Base-by-base conservation (phyloP, 2,329 filamentous ascomycete species). In the Alternaria tenuissima region DNA sequence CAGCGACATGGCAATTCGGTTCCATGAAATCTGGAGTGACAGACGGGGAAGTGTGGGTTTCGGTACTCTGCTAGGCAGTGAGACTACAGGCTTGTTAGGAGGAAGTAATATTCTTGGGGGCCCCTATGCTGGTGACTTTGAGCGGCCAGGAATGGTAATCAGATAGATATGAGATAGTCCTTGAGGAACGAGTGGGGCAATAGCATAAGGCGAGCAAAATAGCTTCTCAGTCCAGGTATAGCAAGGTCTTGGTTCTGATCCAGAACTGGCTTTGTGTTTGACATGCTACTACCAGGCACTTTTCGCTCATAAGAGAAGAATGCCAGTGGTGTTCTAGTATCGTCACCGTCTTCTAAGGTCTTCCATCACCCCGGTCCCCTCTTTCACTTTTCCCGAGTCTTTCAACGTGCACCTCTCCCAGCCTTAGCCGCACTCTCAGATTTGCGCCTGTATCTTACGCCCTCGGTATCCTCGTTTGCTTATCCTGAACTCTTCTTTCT, bases 11-110 rank as follows among this genome's bases (percentile, higher is more conserved):
- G 96, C 88, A 69, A 91, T 98, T 78, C 95, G 95, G 75, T 98
- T 98, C 72, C 93, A 98, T 77, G 94, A 98, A 80, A 88, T 99
- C 11, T 98, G 94, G 95, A 85, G 86, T n/a, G 86, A 87, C 67
- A 89, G 61, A 42, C 55, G 55, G 9, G 61, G 63, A 5, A 59
- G 56, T 52, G 86, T 71, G 86, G 83, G 20, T 78, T 82, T 22
- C 77, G 82, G 52, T 82, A 82, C 81, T 42, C 88, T 91, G 3
- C 81, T 65, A 42, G 62, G 64, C 6, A 61, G 44, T 61, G 65
- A 64, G 16, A 48, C 56, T 11, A 42, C 63, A 36, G 81, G 81
- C 2, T 59, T 92, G 63, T 81, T 97, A 24, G 92, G 91, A 12
- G 91, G 93, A 5, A 96, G 93, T 79, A 89, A 91, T 76, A 96